A percentile compares a stretch with the other conserved stretches of the same genome.
Evolutionary conservation across 2,329 filamentous ascomycete genomes (phyloP).

Genomic region (Cladosporium sp.): DNA sequence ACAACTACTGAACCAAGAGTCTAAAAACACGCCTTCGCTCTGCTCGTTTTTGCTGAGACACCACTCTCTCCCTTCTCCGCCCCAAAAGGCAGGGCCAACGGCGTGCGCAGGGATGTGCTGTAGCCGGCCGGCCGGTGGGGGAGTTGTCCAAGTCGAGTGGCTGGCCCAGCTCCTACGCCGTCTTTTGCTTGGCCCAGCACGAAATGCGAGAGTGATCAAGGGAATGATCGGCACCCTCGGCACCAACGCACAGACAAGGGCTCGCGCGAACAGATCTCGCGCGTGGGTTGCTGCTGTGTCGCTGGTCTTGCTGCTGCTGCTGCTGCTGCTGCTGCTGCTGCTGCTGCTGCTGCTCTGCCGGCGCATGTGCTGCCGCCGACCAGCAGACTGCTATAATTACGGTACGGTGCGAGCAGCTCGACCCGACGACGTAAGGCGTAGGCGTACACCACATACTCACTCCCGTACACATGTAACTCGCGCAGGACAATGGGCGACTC

Average conservation of each 20-base stretch:
- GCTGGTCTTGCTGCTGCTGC: constrained; percentile 7
- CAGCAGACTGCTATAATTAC: constrained; percentile 15
- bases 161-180: constrained; percentile 17
- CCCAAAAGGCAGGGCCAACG: constrained; percentile 19
- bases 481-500: constrained; percentile 17
- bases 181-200: constrained; percentile 4
- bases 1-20: background rate
- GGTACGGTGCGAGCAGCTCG: constrained; percentile 12
- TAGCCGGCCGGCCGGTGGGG: constrained; percentile 20
- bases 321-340: constrained; percentile 13
- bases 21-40: constrained; percentile 21
- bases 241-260: constrained; percentile 14
- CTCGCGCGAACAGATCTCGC: constrained; percentile 20
- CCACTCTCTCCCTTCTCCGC: constrained; percentile 15
- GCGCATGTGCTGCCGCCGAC: constrained; percentile 18
- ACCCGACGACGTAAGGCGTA: constrained; percentile 6
- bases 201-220: constrained; percentile 8
- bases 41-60: constrained; percentile 23
- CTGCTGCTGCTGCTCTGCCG: constrained; percentile 12
- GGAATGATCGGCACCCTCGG: constrained; percentile 19
- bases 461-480: constrained; percentile 1
- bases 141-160: background rate
- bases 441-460: background rate
- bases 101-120: constrained; percentile 19
- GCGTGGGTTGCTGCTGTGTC: constrained; percentile 12